Percentiles rank a stretch among this genome's conserved stretches.
Conservation (phyloP, 176 grass and related monocot species). For the Ensete glaucum region DNA sequence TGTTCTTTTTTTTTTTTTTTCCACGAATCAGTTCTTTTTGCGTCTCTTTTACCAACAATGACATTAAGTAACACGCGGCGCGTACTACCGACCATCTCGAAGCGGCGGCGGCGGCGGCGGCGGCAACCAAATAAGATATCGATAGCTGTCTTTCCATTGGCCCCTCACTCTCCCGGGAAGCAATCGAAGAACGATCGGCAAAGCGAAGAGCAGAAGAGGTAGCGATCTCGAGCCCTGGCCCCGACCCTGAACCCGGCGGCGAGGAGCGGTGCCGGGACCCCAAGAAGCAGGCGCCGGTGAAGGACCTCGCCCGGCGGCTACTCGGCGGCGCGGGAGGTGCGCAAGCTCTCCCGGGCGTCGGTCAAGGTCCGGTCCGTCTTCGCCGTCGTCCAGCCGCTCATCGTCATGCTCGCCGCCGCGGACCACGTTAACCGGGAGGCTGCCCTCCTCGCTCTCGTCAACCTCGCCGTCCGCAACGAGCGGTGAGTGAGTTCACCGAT, state of each 20-base stretch:
- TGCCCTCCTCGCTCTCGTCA: conserved; percentile 22
- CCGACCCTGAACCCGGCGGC: not conserved
- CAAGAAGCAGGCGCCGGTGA: conserved; percentile 8
- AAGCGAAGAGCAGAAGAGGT: no score
- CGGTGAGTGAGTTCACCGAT: not conserved
- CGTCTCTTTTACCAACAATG: no score
- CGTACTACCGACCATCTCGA: no score
- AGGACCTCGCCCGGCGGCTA: conserved; percentile 15
- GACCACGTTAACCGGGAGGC: conserved; percentile 11
- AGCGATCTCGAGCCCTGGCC: not conserved
- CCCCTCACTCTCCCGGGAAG: no score
- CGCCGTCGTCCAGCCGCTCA: conserved; percentile 23
- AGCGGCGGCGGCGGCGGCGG: no score
- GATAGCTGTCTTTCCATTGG: no score
- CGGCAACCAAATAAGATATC: no score
- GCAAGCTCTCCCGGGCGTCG: conserved; percentile 12
- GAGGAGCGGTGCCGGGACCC: not conserved
- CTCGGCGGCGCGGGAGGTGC: conserved; percentile 12
- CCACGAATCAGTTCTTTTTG: no score
- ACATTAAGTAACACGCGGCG: no score
- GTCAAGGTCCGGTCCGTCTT: conserved; percentile 13
- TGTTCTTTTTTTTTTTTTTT: no score
- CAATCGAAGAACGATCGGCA: no score
- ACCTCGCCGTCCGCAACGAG: conserved; percentile 23
- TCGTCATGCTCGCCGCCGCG: conserved; percentile 16